phyloP scores from a whole-genome alignment of 2,329 filamentous ascomycete species.

The Talaromyces sp. region DNA sequence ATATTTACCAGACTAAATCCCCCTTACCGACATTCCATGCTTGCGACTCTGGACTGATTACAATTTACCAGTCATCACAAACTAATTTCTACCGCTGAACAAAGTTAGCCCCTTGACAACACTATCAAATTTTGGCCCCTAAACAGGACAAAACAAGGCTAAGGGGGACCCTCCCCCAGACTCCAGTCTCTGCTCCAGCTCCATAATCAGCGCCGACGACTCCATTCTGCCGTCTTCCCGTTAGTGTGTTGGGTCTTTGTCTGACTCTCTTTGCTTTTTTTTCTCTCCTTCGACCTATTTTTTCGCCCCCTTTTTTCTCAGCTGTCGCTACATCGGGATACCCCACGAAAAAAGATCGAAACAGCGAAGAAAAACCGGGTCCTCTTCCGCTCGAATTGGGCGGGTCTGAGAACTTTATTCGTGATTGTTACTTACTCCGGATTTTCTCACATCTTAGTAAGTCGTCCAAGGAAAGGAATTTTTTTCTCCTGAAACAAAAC shows the following conservation, averaged over 20 bases:
- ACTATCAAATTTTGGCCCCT: background rate
- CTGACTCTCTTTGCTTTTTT: slow-evolving; percentile 7
- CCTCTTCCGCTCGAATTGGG: background rate
- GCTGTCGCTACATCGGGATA: slow-evolving; percentile 9
- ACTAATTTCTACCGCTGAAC: background rate
- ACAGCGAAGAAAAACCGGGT: slow-evolving; percentile 18
- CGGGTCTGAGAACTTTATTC: slow-evolving; percentile 4
- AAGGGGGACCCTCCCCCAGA: slow-evolving; percentile 16
- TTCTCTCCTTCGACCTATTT: background rate
- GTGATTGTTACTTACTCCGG: slow-evolving; percentile 1
- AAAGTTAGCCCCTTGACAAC: slow-evolving; percentile 1
- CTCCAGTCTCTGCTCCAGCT: slow-evolving; percentile 10
- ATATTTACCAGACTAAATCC: background rate
- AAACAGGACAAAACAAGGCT: background rate
- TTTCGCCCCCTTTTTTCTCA: background rate
- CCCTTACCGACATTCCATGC: slow-evolving; percentile 10
- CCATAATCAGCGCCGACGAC: slow-evolving; percentile 7
- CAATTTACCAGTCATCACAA: background rate
- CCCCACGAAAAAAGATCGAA: slow-evolving; percentile 15
- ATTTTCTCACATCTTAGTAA: background rate
- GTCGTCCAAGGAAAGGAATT: background rate
- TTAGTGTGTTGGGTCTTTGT: background rate
- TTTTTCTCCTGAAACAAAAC: background rate
- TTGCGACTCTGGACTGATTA: background rate
- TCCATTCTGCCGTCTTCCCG: slow-evolving; percentile 8